Evolutionary conservation across 2,329 filamentous ascomycete species (phyloP).

Genomic region (Aspergillus sojae): DNA sequence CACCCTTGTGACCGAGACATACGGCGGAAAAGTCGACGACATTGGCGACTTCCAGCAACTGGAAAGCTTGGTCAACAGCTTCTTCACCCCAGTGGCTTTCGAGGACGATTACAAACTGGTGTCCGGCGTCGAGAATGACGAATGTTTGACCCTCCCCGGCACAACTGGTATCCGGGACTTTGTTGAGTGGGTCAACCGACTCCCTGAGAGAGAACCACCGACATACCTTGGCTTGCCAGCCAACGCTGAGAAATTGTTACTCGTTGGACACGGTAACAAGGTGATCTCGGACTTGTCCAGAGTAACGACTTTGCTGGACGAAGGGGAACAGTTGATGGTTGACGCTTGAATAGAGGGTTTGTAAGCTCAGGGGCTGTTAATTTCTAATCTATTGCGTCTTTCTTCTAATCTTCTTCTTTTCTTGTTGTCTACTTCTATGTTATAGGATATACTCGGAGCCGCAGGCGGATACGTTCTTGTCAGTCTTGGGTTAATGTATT

Average conservation of each 20-base stretch:
- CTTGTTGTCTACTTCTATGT: constrained; percentile 14
- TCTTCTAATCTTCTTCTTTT: constrained; percentile 13
- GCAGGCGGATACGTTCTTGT: constrained; percentile 10
- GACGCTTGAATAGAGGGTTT: constrained; percentile 49
- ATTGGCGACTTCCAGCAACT: constrained; percentile 79
- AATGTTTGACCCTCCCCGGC: constrained; percentile 72
- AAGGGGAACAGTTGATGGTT: constrained; percentile 86
- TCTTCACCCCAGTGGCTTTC: constrained; percentile 86
- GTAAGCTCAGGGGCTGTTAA: constrained; percentile 7
- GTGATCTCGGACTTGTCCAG: constrained; percentile 83
- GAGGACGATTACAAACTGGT: constrained; percentile 91
- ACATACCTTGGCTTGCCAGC: constrained; percentile 91
- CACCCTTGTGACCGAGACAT: constrained; percentile 87
- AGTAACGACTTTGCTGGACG: constrained; percentile 85
- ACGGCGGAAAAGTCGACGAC: constrained; percentile 96
- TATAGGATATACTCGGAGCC: constrained; percentile 6
- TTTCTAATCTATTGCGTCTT: constrained; percentile 6
- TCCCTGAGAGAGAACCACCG: constrained; percentile 94
- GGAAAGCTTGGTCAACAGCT: constrained; percentile 69
- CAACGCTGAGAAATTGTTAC: constrained; percentile 92
- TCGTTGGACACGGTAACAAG: constrained; percentile 83
- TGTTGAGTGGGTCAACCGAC: constrained; percentile 82
- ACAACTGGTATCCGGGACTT: constrained; percentile 85
- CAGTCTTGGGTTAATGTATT: constrained; percentile 8
- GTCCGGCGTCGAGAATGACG: constrained; percentile 61